A percentile compares a stretch with the other conserved stretches of the same genome.
phyloP scores from a whole-genome alignment of 1,284 basidiomycete genomes.

The Tilletiaria anomala region DNA sequence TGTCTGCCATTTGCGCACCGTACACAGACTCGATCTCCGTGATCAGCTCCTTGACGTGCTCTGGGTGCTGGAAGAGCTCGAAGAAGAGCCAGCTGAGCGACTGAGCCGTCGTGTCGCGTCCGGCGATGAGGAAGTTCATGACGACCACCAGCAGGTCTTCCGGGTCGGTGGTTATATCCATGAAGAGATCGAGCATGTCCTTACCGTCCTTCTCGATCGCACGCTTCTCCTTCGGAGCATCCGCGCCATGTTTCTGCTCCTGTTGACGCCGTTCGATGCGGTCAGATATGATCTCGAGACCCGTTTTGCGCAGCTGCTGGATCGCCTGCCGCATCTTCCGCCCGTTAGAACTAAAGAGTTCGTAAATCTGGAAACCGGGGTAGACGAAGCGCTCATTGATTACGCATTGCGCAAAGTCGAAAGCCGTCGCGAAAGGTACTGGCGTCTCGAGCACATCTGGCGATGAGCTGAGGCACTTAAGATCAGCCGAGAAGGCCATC shows the following conservation, averaged over 20 bases:
- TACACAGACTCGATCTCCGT: constrained; percentile 16
- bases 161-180: constrained; percentile 36
- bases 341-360: constrained; percentile 13
- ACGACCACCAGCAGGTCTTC: constrained; percentile 32
- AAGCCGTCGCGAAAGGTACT: constrained; percentile 32
- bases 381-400: constrained; percentile 22
- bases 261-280: too few relatives aligned
- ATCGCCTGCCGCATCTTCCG: constrained; percentile 6
- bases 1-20: constrained; percentile 5
- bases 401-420: constrained; percentile 33
- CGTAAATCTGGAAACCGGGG: constrained; percentile 15
- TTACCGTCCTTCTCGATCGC: constrained; percentile 13
- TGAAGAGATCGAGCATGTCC: constrained; percentile 42
- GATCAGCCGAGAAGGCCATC: constrained; percentile 7
- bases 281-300: constrained; percentile 18
- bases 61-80: constrained; percentile 15
- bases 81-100: constrained; percentile 23
- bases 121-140: constrained; percentile 22
- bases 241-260: too few relatives aligned
- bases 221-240: too few relatives aligned
- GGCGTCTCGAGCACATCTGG: constrained; percentile 16
- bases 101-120: constrained; percentile 29
- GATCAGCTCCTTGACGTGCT: constrained; percentile 9
- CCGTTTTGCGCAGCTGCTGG: constrained; percentile 12
- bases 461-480: constrained; percentile 13